These are phyloP conservation scores for Pyrus hybrid DNA, from an alignment of 331 rosid species.

Conservation along the genomic window DNA sequence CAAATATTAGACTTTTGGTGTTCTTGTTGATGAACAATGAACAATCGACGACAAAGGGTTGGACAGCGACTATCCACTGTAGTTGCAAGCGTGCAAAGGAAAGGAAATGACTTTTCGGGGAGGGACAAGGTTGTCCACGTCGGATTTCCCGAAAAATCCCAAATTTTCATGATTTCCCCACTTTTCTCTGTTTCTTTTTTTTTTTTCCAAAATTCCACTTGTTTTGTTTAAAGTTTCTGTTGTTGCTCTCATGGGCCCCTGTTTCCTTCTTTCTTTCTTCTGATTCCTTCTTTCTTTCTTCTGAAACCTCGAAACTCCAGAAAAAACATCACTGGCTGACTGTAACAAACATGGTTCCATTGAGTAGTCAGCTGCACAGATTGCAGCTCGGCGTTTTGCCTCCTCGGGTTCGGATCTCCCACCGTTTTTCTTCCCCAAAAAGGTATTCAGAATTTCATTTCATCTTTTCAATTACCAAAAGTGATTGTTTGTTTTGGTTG, in stretches of 20 bases:
- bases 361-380: conserved; percentile 34
- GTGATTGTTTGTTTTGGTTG: not conserved
- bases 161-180: not conserved
- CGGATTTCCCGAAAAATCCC: not conserved
- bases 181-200: not conserved
- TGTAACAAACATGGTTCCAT: conserved; percentile 31
- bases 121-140: not conserved
- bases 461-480: not conserved
- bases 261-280: not conserved
- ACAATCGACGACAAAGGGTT: not conserved
- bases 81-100: not conserved
- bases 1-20: not conserved
- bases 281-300: not conserved
- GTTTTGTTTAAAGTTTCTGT: not conserved
- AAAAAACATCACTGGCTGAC: not conserved
- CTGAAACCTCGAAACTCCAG: not conserved
- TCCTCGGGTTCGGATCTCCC: conserved; percentile 11
- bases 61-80: not conserved
- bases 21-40: not conserved
- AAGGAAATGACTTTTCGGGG: not conserved
- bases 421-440: conserved; percentile 16
- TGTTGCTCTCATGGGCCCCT: not conserved
- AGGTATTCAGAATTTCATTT: conserved; percentile 20
- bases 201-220: not conserved
- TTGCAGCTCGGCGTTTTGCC: conserved; percentile 38